Evolutionary conservation across 1,139 yeast genomes (phyloP).

Genomic region (Ogataea hybrid): DNA sequence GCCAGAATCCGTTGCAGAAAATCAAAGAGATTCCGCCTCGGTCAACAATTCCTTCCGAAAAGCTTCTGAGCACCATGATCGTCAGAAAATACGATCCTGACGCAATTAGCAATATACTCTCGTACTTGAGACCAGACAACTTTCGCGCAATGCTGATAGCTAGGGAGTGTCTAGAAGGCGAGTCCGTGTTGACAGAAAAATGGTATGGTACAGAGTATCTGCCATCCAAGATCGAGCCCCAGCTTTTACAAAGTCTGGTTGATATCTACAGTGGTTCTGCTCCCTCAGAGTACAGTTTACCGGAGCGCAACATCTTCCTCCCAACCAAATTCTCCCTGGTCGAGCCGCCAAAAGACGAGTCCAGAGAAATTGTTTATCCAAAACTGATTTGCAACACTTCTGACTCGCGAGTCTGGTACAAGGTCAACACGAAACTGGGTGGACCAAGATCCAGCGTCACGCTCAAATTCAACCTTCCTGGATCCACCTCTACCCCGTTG

Average conservation of each 20-base stretch:
- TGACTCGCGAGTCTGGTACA: slow-evolving; percentile 68
- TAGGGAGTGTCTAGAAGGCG: slow-evolving; percentile 38
- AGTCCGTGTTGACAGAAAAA: slow-evolving; percentile 48
- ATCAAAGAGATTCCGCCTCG: slow-evolving; percentile 49
- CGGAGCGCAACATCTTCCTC: slow-evolving; percentile 72
- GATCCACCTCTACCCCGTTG: slow-evolving; percentile 55
- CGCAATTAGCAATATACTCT: slow-evolving; percentile 50
- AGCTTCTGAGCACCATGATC: slow-evolving; percentile 52
- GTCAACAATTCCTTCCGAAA: slow-evolving; percentile 49
- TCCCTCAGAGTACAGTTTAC: slow-evolving; percentile 53
- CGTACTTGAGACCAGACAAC: slow-evolving; percentile 54
- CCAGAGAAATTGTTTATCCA: slow-evolving; percentile 43
- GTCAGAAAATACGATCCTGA: slow-evolving; percentile 58
- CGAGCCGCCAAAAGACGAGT: slow-evolving; percentile 35
- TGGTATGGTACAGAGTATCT: slow-evolving; percentile 92
- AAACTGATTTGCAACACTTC: slow-evolving; percentile 42
- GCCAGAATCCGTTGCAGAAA: slow-evolving; percentile 33
- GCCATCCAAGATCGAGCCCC: slow-evolving; percentile 42
- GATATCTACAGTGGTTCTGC: slow-evolving; percentile 18
- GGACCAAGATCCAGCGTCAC: slow-evolving; percentile 82
- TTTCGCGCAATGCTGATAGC: slow-evolving; percentile 60
- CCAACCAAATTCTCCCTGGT: slow-evolving; percentile 72
- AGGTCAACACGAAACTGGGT: slow-evolving; percentile 85
- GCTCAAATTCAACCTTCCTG: slow-evolving; percentile 65
- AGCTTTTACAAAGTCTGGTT: slow-evolving; percentile 38